Evolutionary conservation across 2,329 filamentous ascomycete species (phyloP).

Genomic region (Bisporella sp.): DNA sequence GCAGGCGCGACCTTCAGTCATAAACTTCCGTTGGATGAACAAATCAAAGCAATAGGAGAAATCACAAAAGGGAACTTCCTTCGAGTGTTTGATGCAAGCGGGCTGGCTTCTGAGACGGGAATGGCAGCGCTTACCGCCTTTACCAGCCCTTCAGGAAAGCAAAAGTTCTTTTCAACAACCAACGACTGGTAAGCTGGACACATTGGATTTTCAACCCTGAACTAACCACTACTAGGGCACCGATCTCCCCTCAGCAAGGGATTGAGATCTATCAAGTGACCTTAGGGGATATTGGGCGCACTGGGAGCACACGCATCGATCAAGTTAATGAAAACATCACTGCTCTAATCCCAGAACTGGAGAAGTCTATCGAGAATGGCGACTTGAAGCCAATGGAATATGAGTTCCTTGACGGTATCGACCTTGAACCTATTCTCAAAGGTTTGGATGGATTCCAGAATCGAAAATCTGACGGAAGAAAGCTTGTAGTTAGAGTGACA

Average conservation of each 20-base stretch:
- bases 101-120: too few species aligned
- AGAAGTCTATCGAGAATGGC: slow-evolving; percentile 11
- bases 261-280: slow-evolving; percentile 12
- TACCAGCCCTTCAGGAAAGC: too few species aligned
- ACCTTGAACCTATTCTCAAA: slow-evolving; percentile 2
- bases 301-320: slow-evolving; percentile 7
- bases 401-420: slow-evolving; percentile 13
- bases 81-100: too few species aligned
- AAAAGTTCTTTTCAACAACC: too few species aligned
- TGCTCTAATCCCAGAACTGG: slow-evolving; percentile 13
- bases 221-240: slow-evolving; percentile 5
- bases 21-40: too few species aligned
- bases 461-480: neutral
- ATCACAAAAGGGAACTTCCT: too few species aligned
- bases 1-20: too few species aligned
- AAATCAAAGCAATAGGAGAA: too few species aligned
- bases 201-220: too few species aligned
- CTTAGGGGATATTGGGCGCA: slow-evolving; percentile 16
- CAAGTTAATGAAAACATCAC: slow-evolving; percentile 12
- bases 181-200: too few species aligned
- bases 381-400: slow-evolving; percentile 17
- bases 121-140: too few species aligned
- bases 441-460: neutral
- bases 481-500: neutral
- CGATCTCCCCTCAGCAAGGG: slow-evolving; percentile 10